These are phyloP conservation scores for Epithemia pelagica DNA, from an alignment of 108 stramenopile genomes.

Conservation along the genomic window DNA sequence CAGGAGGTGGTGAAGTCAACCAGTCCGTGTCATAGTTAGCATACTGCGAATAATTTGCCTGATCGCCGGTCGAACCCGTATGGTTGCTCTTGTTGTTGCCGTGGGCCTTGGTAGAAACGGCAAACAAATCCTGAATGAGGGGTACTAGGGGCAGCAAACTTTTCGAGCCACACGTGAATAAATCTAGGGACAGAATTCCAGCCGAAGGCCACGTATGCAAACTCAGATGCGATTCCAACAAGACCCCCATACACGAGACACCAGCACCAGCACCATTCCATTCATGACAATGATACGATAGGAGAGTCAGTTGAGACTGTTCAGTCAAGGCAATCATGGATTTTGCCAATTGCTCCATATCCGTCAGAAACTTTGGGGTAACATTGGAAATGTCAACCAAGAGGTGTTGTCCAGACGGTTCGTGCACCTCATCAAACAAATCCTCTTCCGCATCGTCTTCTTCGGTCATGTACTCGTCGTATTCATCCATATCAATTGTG, in stretches of 20 bases:
- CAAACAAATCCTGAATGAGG: constrained; percentile 47
- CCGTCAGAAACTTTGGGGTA: constrained; percentile 67
- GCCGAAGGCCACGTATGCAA: constrained; percentile 89
- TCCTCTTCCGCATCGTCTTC: constrained; percentile 5
- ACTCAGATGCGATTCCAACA: constrained; percentile 73
- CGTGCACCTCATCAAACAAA: constrained; percentile 26
- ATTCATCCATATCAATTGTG: neutral
- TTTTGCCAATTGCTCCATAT: constrained; percentile 46
- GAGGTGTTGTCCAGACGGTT: constrained; percentile 61
- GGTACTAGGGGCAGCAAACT: constrained; percentile 55
- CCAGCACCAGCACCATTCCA: constrained; percentile 66
- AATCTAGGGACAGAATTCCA: constrained; percentile 77
- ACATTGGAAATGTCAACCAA: constrained; percentile 71
- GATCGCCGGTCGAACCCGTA: too few relatives aligned
- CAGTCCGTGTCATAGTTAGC: too few relatives aligned
- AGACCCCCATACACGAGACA: constrained; percentile 77
- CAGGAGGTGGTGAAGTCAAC: neutral
- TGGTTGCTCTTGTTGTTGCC: neutral
- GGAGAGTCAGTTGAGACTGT: constrained; percentile 60
- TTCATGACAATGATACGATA: constrained; percentile 84
- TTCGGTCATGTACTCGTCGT: too few relatives aligned
- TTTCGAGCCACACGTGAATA: constrained; percentile 71
- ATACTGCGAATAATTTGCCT: constrained; percentile 6
- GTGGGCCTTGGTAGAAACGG: constrained; percentile 15
- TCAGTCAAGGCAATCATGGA: constrained; percentile 62